Conservation (phyloP, 176 grass and related monocot species). For the Musa itinerans region DNA sequence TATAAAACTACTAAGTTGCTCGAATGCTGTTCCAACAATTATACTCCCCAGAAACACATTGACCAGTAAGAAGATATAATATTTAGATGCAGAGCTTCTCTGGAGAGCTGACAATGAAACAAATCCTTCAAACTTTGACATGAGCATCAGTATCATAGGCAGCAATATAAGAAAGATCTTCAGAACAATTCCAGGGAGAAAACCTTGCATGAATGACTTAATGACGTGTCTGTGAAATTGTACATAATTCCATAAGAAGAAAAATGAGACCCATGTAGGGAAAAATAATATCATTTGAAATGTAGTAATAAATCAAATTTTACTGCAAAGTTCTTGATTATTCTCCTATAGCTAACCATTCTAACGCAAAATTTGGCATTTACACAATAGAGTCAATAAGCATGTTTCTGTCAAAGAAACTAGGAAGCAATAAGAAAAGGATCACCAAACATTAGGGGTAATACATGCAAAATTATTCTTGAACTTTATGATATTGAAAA, state of each 20-base stretch:
- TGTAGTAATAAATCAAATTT: not conserved
- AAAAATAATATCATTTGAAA: not conserved
- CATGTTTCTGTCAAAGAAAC: no score
- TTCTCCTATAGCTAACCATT: no score
- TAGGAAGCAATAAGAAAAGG: not conserved
- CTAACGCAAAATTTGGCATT: no score
- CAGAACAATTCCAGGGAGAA: constrained; percentile 91
- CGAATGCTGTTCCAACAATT: constrained; percentile 69
- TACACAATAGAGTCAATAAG: no score
- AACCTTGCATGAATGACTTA: constrained; percentile 98
- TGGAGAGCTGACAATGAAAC: constrained; percentile 66
- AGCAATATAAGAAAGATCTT: constrained; percentile 98
- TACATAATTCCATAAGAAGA: not conserved
- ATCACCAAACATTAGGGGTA: not conserved
- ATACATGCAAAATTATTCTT: not conserved
- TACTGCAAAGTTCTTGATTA: no score
- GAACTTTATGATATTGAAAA: no score
- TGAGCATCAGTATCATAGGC: constrained; percentile 94
- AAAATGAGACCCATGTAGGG: not conserved
- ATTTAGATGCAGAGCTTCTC: constrained; percentile 84
- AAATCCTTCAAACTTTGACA: constrained; percentile 95
- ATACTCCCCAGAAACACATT: constrained; percentile 84
- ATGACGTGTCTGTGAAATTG: constrained; percentile 25
- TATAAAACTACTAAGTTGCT: constrained; percentile 67
- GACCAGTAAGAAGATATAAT: constrained; percentile 83